Base-by-base conservation (phyloP, 495 filamentous ascomycete species). In the Tuber microsphaerosporum region DNA sequence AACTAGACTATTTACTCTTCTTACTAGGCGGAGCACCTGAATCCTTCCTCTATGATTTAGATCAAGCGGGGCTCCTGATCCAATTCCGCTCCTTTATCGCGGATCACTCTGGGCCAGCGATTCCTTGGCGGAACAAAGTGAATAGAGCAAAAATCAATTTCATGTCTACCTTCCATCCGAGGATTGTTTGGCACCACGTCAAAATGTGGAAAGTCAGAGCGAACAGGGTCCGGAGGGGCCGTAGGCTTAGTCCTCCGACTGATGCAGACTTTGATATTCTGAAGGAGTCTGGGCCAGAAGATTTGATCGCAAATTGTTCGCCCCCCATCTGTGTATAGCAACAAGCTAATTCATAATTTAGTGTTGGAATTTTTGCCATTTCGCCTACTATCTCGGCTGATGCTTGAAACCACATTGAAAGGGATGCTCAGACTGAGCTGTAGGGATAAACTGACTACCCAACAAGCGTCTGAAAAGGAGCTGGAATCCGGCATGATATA, bases 331-430 rank as follows among this genome's bases (percentile, higher is more conserved):
- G 6, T 71, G 6, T 26, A 61, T 26, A 26, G n/a, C 9, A 26
- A 14, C n/a, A 12, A 5, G n/a, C 51, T 61, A 26, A 61, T 61
- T 31, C n/a, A 61, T 56, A 2, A 26, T 61, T 37, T 14, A 61
- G 51, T 61, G 51, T 1, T 26, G n/a, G 51, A 61, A 0, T 61
- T 61, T 61, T 16, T 61, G 22, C 51, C 51, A 14, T 61, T 61
- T 16, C 8, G 10, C 2, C 2, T 61, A 61, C 51, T 26, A n/a
- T 71, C 65, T 12, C 17, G 39, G 19, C n/a, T 75, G 14, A 75
- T 75, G 73, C 41, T 75, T 44, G 73, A 75, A 34, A 61, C 61
- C 2, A 71, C 73, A 34, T 34, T 71, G 73, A 75, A 75, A 39
- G 68, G 51, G 9, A 26, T 61, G n/a, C 22, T 14, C n/a, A 61